phyloP scores from a whole-genome alignment of 495 filamentous ascomycete genomes.

The Chlorociboria aeruginascens region DNA sequence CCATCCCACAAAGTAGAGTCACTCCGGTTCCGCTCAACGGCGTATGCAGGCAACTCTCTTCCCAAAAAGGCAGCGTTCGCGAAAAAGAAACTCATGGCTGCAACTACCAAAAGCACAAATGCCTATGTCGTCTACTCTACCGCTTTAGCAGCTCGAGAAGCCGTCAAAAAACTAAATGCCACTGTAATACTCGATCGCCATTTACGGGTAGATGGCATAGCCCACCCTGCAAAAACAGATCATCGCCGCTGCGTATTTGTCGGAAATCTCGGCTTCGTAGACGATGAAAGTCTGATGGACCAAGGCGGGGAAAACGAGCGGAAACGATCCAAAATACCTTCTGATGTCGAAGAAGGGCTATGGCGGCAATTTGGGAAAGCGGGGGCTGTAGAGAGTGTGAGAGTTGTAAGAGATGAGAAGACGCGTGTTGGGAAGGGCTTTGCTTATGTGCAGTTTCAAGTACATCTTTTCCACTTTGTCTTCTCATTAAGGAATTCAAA shows the following conservation, averaged over 20 bases:
- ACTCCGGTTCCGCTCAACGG: conserved; percentile 84
- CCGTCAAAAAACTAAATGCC: conserved; percentile 69
- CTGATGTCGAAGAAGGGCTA: conserved; percentile 88
- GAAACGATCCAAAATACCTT: conserved; percentile 53
- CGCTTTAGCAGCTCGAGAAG: conserved; percentile 57
- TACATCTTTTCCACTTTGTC: conserved; percentile 19
- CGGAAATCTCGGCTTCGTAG: conserved; percentile 90
- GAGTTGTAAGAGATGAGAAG: conserved; percentile 78
- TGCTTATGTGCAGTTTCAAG: conserved; percentile 91
- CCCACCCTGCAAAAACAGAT: conserved; percentile 73
- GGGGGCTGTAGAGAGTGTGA: conserved; percentile 82
- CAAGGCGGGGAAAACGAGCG: conserved; percentile 53
- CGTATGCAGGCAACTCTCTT: conserved; percentile 60
- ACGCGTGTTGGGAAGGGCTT: conserved; percentile 95
- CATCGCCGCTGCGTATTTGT: conserved; percentile 90
- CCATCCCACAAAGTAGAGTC: conserved; percentile 65
- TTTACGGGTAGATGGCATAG: conserved; percentile 77
- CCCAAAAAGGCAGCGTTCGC: conserved; percentile 88
- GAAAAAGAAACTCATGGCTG: conserved; percentile 66
- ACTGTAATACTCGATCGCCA: conserved; percentile 76
- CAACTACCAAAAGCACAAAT: conserved; percentile 86
- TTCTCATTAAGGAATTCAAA: background rate
- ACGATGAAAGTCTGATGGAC: conserved; percentile 58
- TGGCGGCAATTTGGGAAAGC: conserved; percentile 77
- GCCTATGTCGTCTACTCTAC: conserved; percentile 86